Base-by-base conservation (phyloP, 495 filamentous ascomycete species). In the Penicillium bovifimosum region DNA sequence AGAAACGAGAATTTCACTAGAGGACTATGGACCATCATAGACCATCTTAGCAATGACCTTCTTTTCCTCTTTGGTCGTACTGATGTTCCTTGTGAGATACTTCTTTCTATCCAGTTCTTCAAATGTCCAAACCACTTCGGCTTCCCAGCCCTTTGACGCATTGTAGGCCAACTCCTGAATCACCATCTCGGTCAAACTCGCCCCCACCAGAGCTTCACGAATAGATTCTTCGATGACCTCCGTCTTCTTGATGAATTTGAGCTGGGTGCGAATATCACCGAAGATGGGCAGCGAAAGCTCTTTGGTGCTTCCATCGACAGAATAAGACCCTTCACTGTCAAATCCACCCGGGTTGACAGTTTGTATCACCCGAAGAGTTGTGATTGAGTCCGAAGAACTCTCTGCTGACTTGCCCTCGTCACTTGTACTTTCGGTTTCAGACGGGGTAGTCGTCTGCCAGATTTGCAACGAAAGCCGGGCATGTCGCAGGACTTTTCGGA, bases 31-130 rank as follows among this genome's bases (percentile, higher is more conserved):
- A 6, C 24, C 32, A 9, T 50, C 38, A 26, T 50, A 50, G 18
- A 50, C 35, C 43, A 53, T 41, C 35, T 26, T 47, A 10, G 24
- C 51, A 16, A 41, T 35, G 4, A 50, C 36, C 2, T 34, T 47
- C 27, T 50, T 67, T 74, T 96, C 28, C 90, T 90, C 32, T 32
- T 54, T 57, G 3, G 16, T 47, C 8, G 47, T 54, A 24, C 29
- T 47, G 7, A 41, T 46, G 32, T 60, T 57, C 1, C 60, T 39
- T 5, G 60, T 63, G 0, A 63, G 26, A 40, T 53, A 52, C 33
- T 41, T 40, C 18, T 53, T 52, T 8, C 53, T 54, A 11, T 56
- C 35, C 6, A 63, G 44, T 2, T 47, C 35, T 24, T 63, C 58
- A 44, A 63, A 63, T 13, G 51, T 54, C 61, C 58, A 61, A 9